phyloP scores from a whole-genome alignment of 1,139 yeast species.

The Magnusiomyces suaveolens region DNA sequence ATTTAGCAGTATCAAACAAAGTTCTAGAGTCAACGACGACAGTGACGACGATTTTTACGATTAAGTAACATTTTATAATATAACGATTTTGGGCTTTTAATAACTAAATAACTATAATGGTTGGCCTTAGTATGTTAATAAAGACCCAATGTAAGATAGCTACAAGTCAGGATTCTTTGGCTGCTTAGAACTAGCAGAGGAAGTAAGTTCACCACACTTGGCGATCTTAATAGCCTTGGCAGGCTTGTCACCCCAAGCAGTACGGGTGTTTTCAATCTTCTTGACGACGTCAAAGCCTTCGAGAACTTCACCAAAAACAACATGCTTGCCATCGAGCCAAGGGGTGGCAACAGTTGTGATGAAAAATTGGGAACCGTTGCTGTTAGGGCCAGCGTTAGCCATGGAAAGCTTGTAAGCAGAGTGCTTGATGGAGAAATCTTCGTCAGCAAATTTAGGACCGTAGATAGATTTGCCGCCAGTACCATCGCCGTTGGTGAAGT shows the following conservation, averaged over 20 bases:
- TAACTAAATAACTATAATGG: neutral
- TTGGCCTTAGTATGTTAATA: neutral
- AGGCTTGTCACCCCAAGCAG: neutral
- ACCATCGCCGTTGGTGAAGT: neutral
- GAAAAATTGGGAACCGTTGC: neutral
- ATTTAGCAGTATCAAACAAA: conserved; percentile 1
- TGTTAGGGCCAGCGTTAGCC: neutral
- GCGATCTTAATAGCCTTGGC: neutral
- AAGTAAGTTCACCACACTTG: conserved; percentile 28
- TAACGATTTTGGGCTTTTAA: too few relatives aligned
- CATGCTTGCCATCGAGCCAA: neutral
- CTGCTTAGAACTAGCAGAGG: conserved; percentile 12
- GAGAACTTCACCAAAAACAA: neutral
- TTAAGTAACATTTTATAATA: neutral
- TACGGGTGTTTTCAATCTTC: neutral
- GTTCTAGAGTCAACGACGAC: conserved; percentile 6
- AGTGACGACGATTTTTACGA: conserved; percentile 15
- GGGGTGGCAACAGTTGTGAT: neutral
- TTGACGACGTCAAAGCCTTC: neutral
- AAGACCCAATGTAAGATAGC: neutral
- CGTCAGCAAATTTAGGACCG: neutral
- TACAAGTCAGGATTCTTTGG: conserved; percentile 24
- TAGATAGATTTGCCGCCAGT: neutral
- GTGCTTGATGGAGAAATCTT: neutral
- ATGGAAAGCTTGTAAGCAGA: neutral